phyloP scores from a whole-genome alignment of 1,284 basidiomycete species.

The Salmacisia buchloeana region DNA sequence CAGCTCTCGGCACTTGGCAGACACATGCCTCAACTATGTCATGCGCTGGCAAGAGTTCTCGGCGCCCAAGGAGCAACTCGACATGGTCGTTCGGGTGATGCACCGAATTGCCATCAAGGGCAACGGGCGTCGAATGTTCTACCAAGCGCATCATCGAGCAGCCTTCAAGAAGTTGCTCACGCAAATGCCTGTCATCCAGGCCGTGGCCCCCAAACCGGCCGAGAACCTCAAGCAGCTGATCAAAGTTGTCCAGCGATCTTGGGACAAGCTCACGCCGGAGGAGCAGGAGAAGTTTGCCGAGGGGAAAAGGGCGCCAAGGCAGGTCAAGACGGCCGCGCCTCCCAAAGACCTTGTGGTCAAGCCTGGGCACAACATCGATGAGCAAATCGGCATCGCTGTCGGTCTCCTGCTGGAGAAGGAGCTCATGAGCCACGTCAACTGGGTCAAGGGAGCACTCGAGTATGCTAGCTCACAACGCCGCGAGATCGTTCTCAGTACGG shows the following conservation, averaged over 20 bases:
- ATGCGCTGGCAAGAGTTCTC: slow-evolving; percentile 37
- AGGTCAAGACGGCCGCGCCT: slow-evolving; percentile 24
- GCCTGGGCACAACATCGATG: slow-evolving; percentile 25
- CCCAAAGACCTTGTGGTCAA: slow-evolving; percentile 38
- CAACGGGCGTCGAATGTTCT: slow-evolving; percentile 33
- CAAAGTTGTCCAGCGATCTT: slow-evolving; percentile 37
- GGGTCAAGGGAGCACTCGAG: slow-evolving; percentile 45
- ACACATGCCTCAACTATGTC: slow-evolving; percentile 40
- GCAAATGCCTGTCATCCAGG: slow-evolving; percentile 20
- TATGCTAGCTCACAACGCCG: slow-evolving; percentile 35
- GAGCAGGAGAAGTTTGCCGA: slow-evolving; percentile 35
- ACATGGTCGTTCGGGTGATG: slow-evolving; percentile 37
- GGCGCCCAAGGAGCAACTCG: slow-evolving; percentile 32
- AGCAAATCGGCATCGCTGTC: slow-evolving; percentile 45
- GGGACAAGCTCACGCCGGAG: slow-evolving; percentile 34
- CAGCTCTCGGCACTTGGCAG: slow-evolving; percentile 33
- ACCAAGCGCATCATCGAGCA: slow-evolving; percentile 23
- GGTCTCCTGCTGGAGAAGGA: slow-evolving; percentile 41
- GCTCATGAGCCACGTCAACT: slow-evolving; percentile 39
- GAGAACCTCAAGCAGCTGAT: slow-evolving; percentile 36
- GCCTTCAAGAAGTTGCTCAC: slow-evolving; percentile 25
- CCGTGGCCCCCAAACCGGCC: slow-evolving; percentile 16
- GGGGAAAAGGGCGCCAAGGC: slow-evolving; percentile 31
- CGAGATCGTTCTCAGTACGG: slow-evolving; percentile 21
- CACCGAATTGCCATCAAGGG: slow-evolving; percentile 44